Base-by-base conservation (phyloP, 164 flowering plant species). In the Liriodendron chinense region DNA sequence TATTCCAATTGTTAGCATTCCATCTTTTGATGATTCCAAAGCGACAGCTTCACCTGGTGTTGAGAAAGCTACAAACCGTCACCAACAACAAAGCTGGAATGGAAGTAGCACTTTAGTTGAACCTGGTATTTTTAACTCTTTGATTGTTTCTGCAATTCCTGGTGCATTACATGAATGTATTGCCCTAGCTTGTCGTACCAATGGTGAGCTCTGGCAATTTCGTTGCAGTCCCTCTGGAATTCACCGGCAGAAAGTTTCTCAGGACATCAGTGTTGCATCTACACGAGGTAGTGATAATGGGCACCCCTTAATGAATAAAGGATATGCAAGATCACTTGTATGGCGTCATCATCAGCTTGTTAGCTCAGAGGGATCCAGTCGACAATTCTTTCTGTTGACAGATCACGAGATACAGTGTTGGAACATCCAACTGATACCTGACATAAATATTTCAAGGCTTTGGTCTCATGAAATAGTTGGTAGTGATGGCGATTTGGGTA, bases 401-500 rank as follows among this genome's bases (percentile, higher is more conserved):
- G 90, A 91, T 81, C 85, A 85, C 80, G 94, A 93, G 81, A 87
- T 93, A 69, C 94, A 86, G 50, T 95, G 99, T 81, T 92, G 87
- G 74, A 72, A 20, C 28, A 69, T 90, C 26, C 72, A 72, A 12
- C 81, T 92, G 56, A 69, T 75, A 75, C 72, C 85, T 69, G 83
- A 83, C 64, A 25, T 82, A 64, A 81, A 70, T 71, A 87, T 91
- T 47, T 83, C 89, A 72, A 91, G 82, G 84, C 82, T 89, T 61
- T 95, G 99, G 99, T 87, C 92, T 62, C 90, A 90, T 79, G 93
- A 93, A 81, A 91, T 95, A 70, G 79, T 93, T 77, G 92, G 97
- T 56, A 83, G 86, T 63, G 97, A 91, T 87, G 84, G 84, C 70
- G 97, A 93, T 83, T 78, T 84, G 75, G 94, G 93, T 22, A 89